These are phyloP conservation scores for Azolla pinnata DNA, from an alignment of 75 land plant genomes.

Conservation along the genomic window DNA sequence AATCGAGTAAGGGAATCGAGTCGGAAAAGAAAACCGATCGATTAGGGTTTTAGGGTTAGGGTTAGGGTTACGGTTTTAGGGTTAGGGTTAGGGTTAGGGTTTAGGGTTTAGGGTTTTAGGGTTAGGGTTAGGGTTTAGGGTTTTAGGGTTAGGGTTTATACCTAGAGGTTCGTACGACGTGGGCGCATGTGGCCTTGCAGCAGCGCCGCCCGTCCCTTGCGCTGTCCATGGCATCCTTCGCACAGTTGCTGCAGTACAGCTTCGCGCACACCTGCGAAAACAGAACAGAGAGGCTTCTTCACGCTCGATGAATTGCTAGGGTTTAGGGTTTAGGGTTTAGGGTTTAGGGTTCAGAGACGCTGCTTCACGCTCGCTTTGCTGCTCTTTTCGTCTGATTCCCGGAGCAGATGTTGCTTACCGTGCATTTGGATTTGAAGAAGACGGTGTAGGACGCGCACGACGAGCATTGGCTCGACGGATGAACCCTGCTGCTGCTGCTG, in stretches of 20 bases:
- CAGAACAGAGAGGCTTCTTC: too few species aligned
- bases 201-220: not conserved
- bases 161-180: too few species aligned
- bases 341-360: not conserved
- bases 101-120: too few species aligned
- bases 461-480: not conserved
- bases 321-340: not conserved
- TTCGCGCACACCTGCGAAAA: not conserved
- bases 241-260: constrained; percentile 3
- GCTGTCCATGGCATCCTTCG: not conserved
- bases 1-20: too few species aligned
- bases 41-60: too few species aligned
- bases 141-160: too few species aligned
- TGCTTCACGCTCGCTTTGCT: not conserved
- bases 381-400: not conserved
- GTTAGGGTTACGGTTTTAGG: too few species aligned
- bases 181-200: too few species aligned
- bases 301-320: not conserved
- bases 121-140: too few species aligned
- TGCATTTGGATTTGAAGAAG: not conserved
- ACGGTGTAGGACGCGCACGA: not conserved
- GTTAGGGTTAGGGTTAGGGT: too few species aligned
- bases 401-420: not conserved
- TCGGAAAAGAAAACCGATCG: too few species aligned
- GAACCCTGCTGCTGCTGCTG: not conserved